Conservation (phyloP, 192 early-diverging fungal species). For the Jimgerdemannia flammicorona region DNA sequence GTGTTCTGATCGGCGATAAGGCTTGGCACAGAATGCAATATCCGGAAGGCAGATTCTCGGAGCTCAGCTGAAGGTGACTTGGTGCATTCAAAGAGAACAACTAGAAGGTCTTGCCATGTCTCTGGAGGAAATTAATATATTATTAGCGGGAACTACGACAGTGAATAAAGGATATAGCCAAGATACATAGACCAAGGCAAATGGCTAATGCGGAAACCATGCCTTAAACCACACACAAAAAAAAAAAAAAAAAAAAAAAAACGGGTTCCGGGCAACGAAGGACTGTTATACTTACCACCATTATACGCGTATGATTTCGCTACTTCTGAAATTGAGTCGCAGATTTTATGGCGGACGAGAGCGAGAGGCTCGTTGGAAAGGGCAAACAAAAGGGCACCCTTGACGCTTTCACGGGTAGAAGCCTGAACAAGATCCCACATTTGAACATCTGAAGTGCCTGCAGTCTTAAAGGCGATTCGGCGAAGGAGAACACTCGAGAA, state of each 20-base stretch:
- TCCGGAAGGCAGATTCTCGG: slow-evolving; percentile 86
- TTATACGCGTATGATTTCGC: slow-evolving; percentile 53
- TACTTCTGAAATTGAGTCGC: slow-evolving; percentile 91
- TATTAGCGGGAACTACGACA: no score
- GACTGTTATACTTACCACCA: slow-evolving; percentile 38
- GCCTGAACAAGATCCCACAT: slow-evolving; percentile 73
- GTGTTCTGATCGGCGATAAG: slow-evolving; percentile 71
- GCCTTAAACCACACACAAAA: no score
- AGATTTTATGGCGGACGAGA: slow-evolving; percentile 85
- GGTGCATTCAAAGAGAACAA: slow-evolving; percentile 77
- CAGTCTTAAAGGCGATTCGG: slow-evolving; percentile 46
- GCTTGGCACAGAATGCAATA: slow-evolving; percentile 80
- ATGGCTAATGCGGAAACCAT: no score
- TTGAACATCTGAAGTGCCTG: slow-evolving; percentile 23
- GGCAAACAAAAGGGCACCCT: slow-evolving; percentile 74
- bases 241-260: no score
- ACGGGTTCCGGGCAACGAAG: no score
- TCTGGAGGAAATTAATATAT: slow-evolving; percentile 25
- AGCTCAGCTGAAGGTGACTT: slow-evolving; percentile 71
- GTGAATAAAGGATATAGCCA: no score
- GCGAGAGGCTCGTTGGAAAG: slow-evolving; percentile 71
- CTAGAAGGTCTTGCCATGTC: slow-evolving; percentile 80
- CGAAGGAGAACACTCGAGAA: slow-evolving; percentile 51
- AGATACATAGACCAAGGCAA: no score
- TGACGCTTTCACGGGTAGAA: slow-evolving; percentile 60